Conservation (phyloP, 345 rosid genomes). For the Rhodomyrtus tomentosa region DNA sequence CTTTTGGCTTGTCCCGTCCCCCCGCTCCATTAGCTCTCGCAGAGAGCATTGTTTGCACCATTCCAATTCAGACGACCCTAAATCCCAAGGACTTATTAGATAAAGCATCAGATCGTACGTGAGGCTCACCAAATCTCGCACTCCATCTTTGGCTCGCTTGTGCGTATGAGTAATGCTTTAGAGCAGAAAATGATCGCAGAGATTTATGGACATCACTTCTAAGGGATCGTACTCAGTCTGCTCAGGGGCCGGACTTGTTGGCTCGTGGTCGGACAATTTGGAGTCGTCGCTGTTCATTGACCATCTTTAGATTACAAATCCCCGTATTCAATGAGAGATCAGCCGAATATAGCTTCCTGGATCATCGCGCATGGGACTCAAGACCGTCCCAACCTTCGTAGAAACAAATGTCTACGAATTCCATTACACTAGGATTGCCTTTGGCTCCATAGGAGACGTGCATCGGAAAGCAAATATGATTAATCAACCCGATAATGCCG, state of each 20-base stretch:
- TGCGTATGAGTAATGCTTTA: background rate
- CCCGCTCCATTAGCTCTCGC: background rate
- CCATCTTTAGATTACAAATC: too few species aligned
- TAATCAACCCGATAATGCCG: background rate
- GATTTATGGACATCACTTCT: too few species aligned
- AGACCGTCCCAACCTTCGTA: background rate
- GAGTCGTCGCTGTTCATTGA: background rate
- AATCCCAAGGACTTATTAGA: background rate
- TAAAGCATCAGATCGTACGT: background rate
- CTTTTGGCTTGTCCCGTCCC: background rate
- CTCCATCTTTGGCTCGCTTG: background rate
- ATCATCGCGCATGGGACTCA: background rate
- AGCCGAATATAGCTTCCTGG: background rate
- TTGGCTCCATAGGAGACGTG: background rate
- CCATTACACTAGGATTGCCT: background rate
- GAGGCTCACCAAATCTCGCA: background rate
- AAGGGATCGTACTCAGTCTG: background rate
- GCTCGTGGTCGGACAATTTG: background rate
- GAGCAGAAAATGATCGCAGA: too few species aligned
- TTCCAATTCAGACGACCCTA: background rate
- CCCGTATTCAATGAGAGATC: background rate
- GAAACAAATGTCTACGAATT: background rate
- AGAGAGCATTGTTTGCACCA: background rate
- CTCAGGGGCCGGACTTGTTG: background rate
- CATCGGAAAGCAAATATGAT: background rate